Conservation (phyloP, 2,329 filamentous ascomycete genomes). For the Allantophomopsis lycopodina region DNA sequence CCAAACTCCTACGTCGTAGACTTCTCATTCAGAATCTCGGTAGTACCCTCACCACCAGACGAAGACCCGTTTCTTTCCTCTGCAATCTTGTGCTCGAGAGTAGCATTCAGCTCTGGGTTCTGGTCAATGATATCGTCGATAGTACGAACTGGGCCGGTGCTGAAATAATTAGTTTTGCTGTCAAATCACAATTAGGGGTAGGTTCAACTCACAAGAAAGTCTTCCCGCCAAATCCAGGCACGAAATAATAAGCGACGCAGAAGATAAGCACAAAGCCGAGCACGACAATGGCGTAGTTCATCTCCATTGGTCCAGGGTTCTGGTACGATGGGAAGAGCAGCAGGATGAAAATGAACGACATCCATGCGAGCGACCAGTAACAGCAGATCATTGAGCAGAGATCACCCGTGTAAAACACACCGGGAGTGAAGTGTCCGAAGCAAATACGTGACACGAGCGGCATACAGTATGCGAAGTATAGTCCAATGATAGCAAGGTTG, state of each 20-base stretch:
- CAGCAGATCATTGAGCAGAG: conserved; percentile 12
- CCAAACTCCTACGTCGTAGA: no score
- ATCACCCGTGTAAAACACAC: conserved; percentile 17
- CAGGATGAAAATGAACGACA: conserved; percentile 18
- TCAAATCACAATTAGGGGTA: background rate
- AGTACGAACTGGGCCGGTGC: background rate
- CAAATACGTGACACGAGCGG: conserved; percentile 15
- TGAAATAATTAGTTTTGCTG: background rate
- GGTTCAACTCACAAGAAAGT: conserved; percentile 11
- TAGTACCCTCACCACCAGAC: no score
- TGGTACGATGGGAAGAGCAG: conserved; percentile 15
- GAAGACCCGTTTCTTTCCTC: background rate
- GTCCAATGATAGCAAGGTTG: conserved; percentile 19
- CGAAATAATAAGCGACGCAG: conserved; percentile 16
- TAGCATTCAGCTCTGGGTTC: background rate
- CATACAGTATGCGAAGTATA: conserved; percentile 20
- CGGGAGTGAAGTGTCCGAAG: conserved; percentile 15
- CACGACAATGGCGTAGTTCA: conserved; percentile 19
- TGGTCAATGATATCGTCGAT: conserved; percentile 1
- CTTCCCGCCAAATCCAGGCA: conserved; percentile 15
- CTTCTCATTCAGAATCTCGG: no score
- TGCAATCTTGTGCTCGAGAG: background rate
- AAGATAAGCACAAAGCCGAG: conserved; percentile 16
- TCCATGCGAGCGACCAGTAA: conserved; percentile 15
- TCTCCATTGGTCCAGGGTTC: conserved; percentile 11